Evolutionary conservation across 441 rosid genomes (phyloP), one percentile per base, ranked within the genome.

Genomic region (Arabidopsis lyrata): DNA sequence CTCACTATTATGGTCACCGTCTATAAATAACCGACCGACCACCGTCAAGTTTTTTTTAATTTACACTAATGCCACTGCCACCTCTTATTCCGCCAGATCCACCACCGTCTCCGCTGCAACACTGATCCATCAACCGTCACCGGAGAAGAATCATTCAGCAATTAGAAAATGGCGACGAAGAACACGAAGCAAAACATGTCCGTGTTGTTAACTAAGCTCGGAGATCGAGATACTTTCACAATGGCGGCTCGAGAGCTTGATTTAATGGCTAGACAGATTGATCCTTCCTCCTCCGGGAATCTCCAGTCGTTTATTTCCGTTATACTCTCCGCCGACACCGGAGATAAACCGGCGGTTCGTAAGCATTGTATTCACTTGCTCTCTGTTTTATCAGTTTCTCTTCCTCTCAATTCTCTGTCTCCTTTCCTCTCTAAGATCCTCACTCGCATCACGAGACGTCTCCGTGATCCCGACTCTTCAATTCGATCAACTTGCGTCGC

Each of bases 191-290:
- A 83, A 13, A 84, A 84, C 59, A 78, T 92, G 59, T 80, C 84
- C 24, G 75, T 83, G 12, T 75, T 87, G 48, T 79, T 90, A 47
- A 83, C 85, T 3, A 94, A 94, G 84, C 92, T 94, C 39, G 86
- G 95, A 4, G 97, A 92, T 82, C 76, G 97, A 16, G 99, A 94
- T 78, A 94, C 97, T n/a, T 82, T 83, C 81, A 70, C 88, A 47
- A 65, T 81, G 58, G 96, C 97, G 1, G 86, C 89, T 24, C 59
- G 85, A 0, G 96, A 94, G 87, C 94, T 94, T 6, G 87, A 87
- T 13, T 81, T 87, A 60, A 72, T 94, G 15, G 95, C 93, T 38
- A 80, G 78, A 63, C 71, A 79, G 6, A 86, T 94, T 20, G 95
- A 91, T 70, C 72, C 80, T 11, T 41, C 65, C 14, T 7, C 83